Evolutionary conservation across 306 rosid genomes (phyloP), one percentile per base, ranked within the genome.

Genomic region (Cicer bijugum): DNA sequence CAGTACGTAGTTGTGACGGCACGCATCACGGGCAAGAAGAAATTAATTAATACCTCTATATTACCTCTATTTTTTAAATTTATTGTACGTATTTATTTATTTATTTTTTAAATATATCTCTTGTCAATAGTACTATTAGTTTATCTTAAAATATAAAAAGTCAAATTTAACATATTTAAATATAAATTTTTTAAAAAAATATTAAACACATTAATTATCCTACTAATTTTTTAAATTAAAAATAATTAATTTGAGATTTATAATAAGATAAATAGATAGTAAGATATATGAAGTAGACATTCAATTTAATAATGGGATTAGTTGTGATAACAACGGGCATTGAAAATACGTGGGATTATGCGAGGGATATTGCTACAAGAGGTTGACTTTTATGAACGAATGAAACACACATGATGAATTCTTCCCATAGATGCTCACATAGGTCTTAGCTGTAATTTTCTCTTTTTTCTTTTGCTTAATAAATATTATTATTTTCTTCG

Each of bases 1-100:
- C 47, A 77, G 88, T 20, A 20, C 23, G 23, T 89, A 75, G 87
- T 75, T 83, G 91, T 60, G 77, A 88, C 89, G 93, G 88, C 90
- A 92, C 96, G 97, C 77, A 58, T 71, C 85, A 85, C 72, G 71
- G 71, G 56, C 45, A 74, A 73, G 84, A 84, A 45, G 83, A 84
- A 72, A 76, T 56, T 69, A 42, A 3, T 59, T 59, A 59, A 59
- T 59, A 59, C 20, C 20, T 19, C 2, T 28, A 28, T 28, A 28
- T 28, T 28, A 28, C 35, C 35, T 28, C 4, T 3, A 4, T 28
- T 4, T 28, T 28, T 28, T 3, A 0, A 28, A 2, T 28, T 28
- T 28, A 28, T 28, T 28, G 3, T 3, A 4, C 3, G 4, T 28
- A 28, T 28, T 28, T 28, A 28, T 28, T 28, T 16, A 16, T 3